Base-by-base conservation (phyloP, 257 asterid species). In the Solanum peruvianum region DNA sequence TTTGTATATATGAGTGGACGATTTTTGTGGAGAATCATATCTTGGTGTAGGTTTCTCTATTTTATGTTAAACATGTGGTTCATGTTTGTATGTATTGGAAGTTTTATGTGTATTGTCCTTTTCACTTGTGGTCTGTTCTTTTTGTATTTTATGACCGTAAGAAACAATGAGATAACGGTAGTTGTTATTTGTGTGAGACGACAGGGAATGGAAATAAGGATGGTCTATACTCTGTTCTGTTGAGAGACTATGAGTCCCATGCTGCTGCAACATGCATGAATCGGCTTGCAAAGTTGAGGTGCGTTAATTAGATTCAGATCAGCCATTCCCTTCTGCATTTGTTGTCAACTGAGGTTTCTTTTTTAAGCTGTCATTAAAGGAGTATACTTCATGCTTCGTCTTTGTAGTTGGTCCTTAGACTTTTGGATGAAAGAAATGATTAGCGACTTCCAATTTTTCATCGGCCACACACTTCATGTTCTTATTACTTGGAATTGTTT, bases 181-280 rank as follows among this genome's bases (percentile, higher is more conserved):
- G 60, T 69, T 70, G 39, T 80, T 86, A 78, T 60, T 77, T 87
- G 76, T 71, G 81, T 44, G 72, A 67, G 91, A 87, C 29, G 86
- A 89, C 94, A 97, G 99, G 99, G 87, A 97, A 97, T 87, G 99
- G 99, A 87, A 94, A 91, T 87, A 97, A 97, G 93, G 98, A 97
- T 49, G 99, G 99, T 75, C 95, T 97, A 85, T 94, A 94, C 92
- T 94, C 99, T 11, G 94, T 95, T 90, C 98, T 97, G 88, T 96
- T 97, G 84, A 94, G 99, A 89, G 99, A 97, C 92, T 97, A 95
- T 87, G 91, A 90, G 89, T 71, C 98, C 62, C 96, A 97, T 92
- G 97, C 96, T 76, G 98, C 99, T 88, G 93, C 99, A 82, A 89
- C 92, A 86, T 95, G 98, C 91, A 97, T 97, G 99, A 97, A 97